Evolutionary conservation across 129 eudicot species (phyloP).

Genomic region (Lonicera japonica): DNA sequence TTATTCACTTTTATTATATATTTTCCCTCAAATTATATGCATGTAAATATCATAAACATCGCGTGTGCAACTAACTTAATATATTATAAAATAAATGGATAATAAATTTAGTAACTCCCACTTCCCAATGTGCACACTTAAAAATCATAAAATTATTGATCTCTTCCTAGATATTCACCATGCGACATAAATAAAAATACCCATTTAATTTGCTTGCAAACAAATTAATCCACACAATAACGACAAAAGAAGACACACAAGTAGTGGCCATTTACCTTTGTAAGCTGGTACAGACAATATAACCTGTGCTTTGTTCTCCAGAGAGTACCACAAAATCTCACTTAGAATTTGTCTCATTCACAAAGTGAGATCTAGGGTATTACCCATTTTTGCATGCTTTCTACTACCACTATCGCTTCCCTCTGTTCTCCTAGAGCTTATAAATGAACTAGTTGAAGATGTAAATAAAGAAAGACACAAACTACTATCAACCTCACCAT

Average conservation of each 20-base stretch:
- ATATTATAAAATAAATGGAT: too few relatives aligned
- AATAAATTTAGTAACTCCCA: too few relatives aligned
- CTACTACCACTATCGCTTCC: conserved; percentile 14
- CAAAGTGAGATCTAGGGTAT: conserved; percentile 78
- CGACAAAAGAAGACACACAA: conserved; percentile 12
- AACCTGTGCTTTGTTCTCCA: conserved; percentile 28
- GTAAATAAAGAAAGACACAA: conserved; percentile 61
- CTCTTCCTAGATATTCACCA: conserved; percentile 2
- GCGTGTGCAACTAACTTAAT: too few relatives aligned
- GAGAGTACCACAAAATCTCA: conserved; percentile 68
- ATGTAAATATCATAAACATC: too few relatives aligned
- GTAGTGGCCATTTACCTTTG: conserved; percentile 6
- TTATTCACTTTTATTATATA: too few relatives aligned
- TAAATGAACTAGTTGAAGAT: conserved; percentile 21
- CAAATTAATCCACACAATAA: not conserved
- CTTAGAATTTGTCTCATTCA: conserved; percentile 65
- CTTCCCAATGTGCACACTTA: not conserved
- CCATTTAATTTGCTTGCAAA: not conserved
- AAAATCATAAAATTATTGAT: not conserved
- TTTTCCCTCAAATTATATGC: too few relatives aligned
- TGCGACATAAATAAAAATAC: not conserved
- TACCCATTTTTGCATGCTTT: conserved; percentile 40
- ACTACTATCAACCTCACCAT: conserved; percentile 21
- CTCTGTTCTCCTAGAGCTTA: conserved; percentile 20
- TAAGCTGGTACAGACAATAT: conserved; percentile 10